A percentile compares a stretch with the other conserved stretches of the same genome.
Conservation (phyloP, 2,329 filamentous ascomycete genomes). For the Aspergillus pseudoterreus region DNA sequence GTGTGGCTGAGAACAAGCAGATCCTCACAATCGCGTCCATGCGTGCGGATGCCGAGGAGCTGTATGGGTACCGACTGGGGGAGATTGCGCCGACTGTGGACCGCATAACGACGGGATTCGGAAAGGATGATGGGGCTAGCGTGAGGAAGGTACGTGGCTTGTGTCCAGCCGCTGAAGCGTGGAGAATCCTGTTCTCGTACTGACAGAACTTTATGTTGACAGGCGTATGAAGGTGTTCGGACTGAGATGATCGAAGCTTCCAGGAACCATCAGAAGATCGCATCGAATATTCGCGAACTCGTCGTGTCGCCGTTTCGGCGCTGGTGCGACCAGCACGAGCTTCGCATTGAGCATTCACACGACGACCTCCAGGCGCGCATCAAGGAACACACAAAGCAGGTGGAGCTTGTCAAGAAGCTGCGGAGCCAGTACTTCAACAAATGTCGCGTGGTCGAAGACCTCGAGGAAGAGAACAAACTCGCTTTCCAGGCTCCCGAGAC, state of each 20-base stretch:
- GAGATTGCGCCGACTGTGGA: constrained; percentile 81
- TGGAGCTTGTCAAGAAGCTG: constrained; percentile 85
- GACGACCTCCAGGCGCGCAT: constrained; percentile 88
- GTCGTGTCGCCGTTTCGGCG: constrained; percentile 90
- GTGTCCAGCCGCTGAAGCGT: not conserved
- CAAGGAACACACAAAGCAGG: constrained; percentile 89
- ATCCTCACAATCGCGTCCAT: constrained; percentile 85
- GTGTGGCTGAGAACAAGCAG: constrained; percentile 91
- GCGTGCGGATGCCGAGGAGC: constrained; percentile 92
- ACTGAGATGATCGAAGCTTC: constrained; percentile 88
- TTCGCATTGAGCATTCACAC: constrained; percentile 86
- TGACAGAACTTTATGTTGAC: constrained; percentile 8
- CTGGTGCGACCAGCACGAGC: constrained; percentile 94
- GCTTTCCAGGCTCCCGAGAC: constrained; percentile 83
- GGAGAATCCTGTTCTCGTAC: not conserved
- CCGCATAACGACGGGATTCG: constrained; percentile 78
- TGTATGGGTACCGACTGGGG: constrained; percentile 74
- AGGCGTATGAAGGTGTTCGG: constrained; percentile 93
- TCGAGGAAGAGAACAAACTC: constrained; percentile 98
- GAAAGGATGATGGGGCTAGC: constrained; percentile 89
- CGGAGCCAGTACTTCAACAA: constrained; percentile 98
- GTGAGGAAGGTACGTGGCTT: constrained; percentile 71
- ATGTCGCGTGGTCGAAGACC: constrained; percentile 88
- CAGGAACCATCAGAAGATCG: constrained; percentile 90
- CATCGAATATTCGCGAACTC: constrained; percentile 90